Conservation (phyloP, 2,329 filamentous ascomycete species). For the Rhynchosporium agropyri region DNA sequence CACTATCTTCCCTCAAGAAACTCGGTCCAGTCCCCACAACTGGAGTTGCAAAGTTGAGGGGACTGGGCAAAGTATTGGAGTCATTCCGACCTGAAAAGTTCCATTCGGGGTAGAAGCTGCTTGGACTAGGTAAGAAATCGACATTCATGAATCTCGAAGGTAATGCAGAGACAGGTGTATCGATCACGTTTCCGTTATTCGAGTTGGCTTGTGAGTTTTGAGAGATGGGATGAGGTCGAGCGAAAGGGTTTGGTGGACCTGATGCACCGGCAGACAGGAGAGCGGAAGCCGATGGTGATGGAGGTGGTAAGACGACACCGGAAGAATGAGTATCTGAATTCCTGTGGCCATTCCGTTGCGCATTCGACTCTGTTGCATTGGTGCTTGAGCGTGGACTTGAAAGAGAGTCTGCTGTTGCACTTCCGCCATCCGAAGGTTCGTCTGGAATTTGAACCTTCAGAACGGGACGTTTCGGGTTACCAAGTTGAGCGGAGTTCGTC, state of each 20-base stretch:
- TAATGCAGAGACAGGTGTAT: constrained; percentile 91
- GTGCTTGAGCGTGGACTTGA: constrained; percentile 46
- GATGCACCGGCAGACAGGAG: constrained; percentile 88
- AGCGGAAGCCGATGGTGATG: constrained; percentile 79
- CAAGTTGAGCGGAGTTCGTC: constrained; percentile 73
- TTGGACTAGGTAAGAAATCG: constrained; percentile 86
- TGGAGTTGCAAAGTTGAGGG: constrained; percentile 90
- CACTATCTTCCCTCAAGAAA: constrained; percentile 60
- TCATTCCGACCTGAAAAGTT: constrained; percentile 66
- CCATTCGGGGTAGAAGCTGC: constrained; percentile 92
- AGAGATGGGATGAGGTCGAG: constrained; percentile 76
- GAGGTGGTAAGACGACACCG: constrained; percentile 83
- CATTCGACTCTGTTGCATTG: constrained; percentile 33
- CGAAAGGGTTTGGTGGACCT: constrained; percentile 94
- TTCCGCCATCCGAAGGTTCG: constrained; percentile 76
- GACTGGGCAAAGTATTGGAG: constrained; percentile 87
- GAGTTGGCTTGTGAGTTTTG: constrained; percentile 43
- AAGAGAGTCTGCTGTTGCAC: constrained; percentile 71
- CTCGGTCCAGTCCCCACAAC: constrained; percentile 63
- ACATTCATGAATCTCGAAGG: constrained; percentile 89
- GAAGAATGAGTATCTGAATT: constrained; percentile 58
- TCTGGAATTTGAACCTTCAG: constrained; percentile 95
- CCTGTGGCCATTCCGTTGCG: constrained; percentile 35
- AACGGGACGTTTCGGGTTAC: constrained; percentile 72
- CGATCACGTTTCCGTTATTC: constrained; percentile 53